Base-by-base conservation (phyloP, 805 yeast species). In the Candida lessepsii region DNA sequence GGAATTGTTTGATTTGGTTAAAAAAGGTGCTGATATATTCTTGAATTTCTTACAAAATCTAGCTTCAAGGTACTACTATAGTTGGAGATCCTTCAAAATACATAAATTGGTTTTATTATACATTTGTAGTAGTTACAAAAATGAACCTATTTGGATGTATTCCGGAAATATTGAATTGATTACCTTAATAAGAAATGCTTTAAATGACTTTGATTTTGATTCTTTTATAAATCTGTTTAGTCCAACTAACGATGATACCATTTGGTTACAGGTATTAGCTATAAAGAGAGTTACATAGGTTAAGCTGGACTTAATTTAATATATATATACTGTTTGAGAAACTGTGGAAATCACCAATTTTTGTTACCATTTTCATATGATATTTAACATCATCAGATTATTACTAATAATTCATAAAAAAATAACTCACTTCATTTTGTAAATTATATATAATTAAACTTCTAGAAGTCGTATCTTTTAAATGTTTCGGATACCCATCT, bases 1-100 rank as follows among this genome's bases (percentile, higher is more conserved):
- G 3, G 35, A 28, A n/a, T 32, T 38, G 4, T 16, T 6, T 16
- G 32, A 32, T 2, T 26, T 38, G 21, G 11, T 38, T 7, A 14
- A 19, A n/a, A 39, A 33, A 23, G 23, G 17, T 15, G 9, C 11
- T 17, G 38, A 39, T 8, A 23, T 31, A 13, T 32, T 30, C 9
- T 31, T 40, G 38, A 31, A 26, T 29, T 35, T 24, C 19, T 25
- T 37, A 20, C 15, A n/a, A 11, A 13, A 19, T 10, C 35, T 41
- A 7, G 20, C 48, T 5, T 24, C 30, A 1, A 28, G 9, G 17
- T 38, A 30, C 14, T 44, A 35, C 33, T 44, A 33, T 26, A 23
- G 40, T 13, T 44, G 47, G 47, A 39, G 44, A 28, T 9, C 40
- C 6, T 27, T 15, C n/a, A 43, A 43, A 16, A 32, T 43, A 11